These are phyloP conservation scores for Pseudevernia furfuracea DNA, from an alignment of 495 filamentous ascomycete genomes.

Conservation along the genomic window DNA sequence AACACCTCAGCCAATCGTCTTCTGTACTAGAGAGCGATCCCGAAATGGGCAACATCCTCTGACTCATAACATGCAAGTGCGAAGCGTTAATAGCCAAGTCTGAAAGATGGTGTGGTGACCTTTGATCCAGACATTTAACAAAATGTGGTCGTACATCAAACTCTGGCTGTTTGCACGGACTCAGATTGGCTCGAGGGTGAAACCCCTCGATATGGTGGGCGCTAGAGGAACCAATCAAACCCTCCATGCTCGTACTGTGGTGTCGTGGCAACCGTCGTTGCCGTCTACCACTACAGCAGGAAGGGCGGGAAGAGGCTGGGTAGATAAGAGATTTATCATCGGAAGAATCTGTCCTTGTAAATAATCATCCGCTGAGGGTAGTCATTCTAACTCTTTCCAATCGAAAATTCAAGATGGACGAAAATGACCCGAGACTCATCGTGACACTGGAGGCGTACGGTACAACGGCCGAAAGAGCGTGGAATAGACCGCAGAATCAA, in stretches of 20 bases:
- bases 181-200: background rate
- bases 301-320: background rate
- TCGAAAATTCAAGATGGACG: background rate
- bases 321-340: background rate
- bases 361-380: background rate
- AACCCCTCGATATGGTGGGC: background rate
- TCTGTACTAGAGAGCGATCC: background rate
- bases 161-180: background rate
- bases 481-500: slow-evolving; percentile 12
- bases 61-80: too few species aligned
- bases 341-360: background rate
- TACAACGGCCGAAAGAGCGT: slow-evolving; percentile 6
- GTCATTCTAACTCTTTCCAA: background rate
- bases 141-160: background rate
- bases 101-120: too few species aligned
- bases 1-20: too few species aligned
- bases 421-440: background rate
- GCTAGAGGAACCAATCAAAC: slow-evolving; percentile 3
- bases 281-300: background rate
- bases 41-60: background rate
- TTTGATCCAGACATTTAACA: background rate
- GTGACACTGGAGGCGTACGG: background rate
- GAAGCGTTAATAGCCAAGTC: too few species aligned
- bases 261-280: background rate
- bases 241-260: background rate